Evolutionary conservation across 1,284 basidiomycete genomes (phyloP).

Genomic region (Neonothopanus nambi): DNA sequence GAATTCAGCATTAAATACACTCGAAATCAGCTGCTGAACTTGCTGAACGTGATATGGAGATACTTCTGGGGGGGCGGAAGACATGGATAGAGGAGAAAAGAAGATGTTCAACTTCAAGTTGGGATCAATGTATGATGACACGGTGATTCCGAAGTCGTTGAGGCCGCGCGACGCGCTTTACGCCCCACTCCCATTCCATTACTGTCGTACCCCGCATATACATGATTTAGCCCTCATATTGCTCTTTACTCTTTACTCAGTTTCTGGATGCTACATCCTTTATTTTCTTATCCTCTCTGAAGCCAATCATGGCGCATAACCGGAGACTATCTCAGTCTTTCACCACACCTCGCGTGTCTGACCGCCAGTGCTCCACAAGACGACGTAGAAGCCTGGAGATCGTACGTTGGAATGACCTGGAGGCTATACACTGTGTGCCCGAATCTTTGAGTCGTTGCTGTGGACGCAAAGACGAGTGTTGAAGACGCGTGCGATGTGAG

Average conservation of each 20-base stretch:
- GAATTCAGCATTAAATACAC: constrained; percentile 34
- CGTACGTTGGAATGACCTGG: constrained; percentile 18
- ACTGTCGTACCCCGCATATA: neutral
- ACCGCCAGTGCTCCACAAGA: constrained; percentile 16
- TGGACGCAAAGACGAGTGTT: constrained; percentile 66
- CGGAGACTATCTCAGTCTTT: constrained; percentile 40
- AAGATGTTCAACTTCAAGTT: too few species aligned
- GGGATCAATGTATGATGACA: too few species aligned
- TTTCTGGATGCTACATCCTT: neutral
- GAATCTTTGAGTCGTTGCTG: constrained; percentile 42
- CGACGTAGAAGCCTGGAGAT: constrained; percentile 58
- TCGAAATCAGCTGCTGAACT: constrained; percentile 52
- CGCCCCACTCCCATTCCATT: neutral
- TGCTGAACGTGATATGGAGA: constrained; percentile 66
- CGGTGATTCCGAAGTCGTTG: neutral
- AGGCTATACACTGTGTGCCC: too few species aligned
- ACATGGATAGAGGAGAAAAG: neutral
- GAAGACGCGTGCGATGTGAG: too few species aligned
- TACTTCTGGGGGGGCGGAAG: constrained; percentile 33
- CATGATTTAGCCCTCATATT: neutral
- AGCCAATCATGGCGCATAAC: constrained; percentile 30
- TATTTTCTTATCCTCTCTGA: neutral
- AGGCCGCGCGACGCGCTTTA: neutral
- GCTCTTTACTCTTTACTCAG: neutral
- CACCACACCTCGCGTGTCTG: constrained; percentile 19